phyloP scores from a whole-genome alignment of 306 rosid species.

The Cucurbita ficifolia region DNA sequence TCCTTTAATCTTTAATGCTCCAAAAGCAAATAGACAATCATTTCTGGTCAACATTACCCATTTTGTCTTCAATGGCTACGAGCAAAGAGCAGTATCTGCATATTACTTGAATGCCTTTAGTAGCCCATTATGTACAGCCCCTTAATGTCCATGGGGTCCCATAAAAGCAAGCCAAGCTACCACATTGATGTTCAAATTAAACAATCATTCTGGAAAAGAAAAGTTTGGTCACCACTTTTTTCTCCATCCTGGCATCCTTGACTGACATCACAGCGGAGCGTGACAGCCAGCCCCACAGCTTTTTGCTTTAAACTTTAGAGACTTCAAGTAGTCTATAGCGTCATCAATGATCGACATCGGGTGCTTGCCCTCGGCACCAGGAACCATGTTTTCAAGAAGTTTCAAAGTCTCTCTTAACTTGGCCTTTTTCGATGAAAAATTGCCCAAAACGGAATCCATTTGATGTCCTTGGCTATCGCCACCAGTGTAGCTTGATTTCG shows the following conservation, averaged over 20 bases:
- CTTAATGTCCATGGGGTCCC: conserved; percentile 18
- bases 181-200: conserved; percentile 25
- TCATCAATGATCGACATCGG: conserved; percentile 61
- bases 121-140: conserved; percentile 29
- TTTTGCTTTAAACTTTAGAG: conserved; percentile 50
- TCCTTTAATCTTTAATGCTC: conserved; percentile 27
- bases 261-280: conserved; percentile 16
- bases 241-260: conserved; percentile 14
- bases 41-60: conserved; percentile 37
- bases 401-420: conserved; percentile 49
- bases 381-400: conserved; percentile 62
- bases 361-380: conserved; percentile 56
- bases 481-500: conserved; percentile 52
- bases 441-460: conserved; percentile 17
- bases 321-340: conserved; percentile 57
- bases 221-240: neutral
- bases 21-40: conserved; percentile 25
- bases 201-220: conserved; percentile 23
- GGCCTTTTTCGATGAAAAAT: conserved; percentile 44
- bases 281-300: conserved; percentile 27
- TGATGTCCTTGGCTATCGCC: conserved; percentile 16
- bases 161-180: conserved; percentile 16
- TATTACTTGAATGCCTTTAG: conserved; percentile 28
- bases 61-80: conserved; percentile 18
- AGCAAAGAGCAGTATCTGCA: conserved; percentile 22